Base-by-base conservation (phyloP, 2,329 filamentous ascomycete genomes). In the Helicocarpus griseus region DNA sequence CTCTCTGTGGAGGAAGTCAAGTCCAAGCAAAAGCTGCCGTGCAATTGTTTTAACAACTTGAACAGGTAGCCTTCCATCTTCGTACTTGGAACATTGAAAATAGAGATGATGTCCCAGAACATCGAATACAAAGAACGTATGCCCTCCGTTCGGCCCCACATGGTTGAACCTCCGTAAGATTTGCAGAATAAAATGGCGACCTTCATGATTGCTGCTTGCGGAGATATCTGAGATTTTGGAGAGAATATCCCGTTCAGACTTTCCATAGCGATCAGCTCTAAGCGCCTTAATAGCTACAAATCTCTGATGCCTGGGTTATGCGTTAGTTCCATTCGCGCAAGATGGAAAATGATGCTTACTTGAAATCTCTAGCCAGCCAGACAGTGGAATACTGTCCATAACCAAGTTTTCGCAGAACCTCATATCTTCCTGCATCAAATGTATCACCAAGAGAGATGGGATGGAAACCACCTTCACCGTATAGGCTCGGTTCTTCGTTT, bases 301-400 rank as follows among this genome's bases (percentile, higher is more conserved):
- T 54, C 43, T 58, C 13, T 60, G 52, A 46, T 53, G 5, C 39
- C 61, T 62, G 43, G 4, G 21, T 8, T 19, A 40, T 41, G 24
- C 3, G 47, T 58, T 52, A 60, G 56, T 9, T 47, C 40, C 2
- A 38, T 39, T 8, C 26, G 2, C 11, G 6, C 38, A 33, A 41
- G n/a, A n/a, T 28, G 9, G 21, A 53, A 14, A 22, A 38, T 50
- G 11, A 33, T 24, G 55, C 61, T 52, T 47, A 66, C 65, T 58
- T 79, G 64, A 90, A 93, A 74, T 95, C 89, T 67, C 84, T 72
- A 72, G 78, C 80, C 54, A 82, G 71, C 79, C 79, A 95, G 59
- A 95, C 89, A 31, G 89, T 95, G 19, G 89, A 95, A 73, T 95
- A 95, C 65, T 95, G 88, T 53, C 89, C 89, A 87, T 89, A 95